A percentile compares a stretch with the other conserved stretches of the same genome.
Conservation (phyloP, 2,329 filamentous ascomycete species). For the Capronia epimyces region DNA sequence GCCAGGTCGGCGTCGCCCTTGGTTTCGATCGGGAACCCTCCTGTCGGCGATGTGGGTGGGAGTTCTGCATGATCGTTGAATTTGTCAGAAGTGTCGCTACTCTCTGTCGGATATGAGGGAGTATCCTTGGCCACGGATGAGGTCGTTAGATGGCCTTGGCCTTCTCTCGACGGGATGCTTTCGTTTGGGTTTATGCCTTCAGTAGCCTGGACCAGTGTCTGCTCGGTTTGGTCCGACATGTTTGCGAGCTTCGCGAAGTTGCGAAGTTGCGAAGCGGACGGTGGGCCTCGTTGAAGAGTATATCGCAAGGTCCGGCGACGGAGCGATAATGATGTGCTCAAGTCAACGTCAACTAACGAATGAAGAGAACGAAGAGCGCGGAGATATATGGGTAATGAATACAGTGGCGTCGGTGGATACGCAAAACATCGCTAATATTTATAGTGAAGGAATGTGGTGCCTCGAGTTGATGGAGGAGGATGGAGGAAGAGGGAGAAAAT, state of each 20-base stretch:
- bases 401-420: neutral
- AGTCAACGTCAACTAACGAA: neutral
- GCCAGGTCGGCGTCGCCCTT: slow-evolving; percentile 9
- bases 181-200: neutral
- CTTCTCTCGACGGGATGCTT: neutral
- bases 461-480: no score
- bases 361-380: neutral
- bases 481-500: neutral
- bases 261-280: neutral
- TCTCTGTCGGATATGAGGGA: slow-evolving; percentile 4
- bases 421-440: neutral
- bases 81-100: slow-evolving; percentile 9
- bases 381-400: neutral
- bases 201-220: neutral
- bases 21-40: neutral
- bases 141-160: neutral
- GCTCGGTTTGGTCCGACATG: neutral
- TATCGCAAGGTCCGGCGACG: no score
- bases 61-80: slow-evolving; percentile 3
- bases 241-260: neutral
- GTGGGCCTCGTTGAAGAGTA: no score
- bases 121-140: neutral
- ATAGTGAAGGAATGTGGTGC: neutral
- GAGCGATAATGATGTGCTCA: neutral
- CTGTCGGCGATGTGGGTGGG: neutral